Conservation (phyloP, 179 eudicot genomes). For the Corrigiola litoralis region DNA sequence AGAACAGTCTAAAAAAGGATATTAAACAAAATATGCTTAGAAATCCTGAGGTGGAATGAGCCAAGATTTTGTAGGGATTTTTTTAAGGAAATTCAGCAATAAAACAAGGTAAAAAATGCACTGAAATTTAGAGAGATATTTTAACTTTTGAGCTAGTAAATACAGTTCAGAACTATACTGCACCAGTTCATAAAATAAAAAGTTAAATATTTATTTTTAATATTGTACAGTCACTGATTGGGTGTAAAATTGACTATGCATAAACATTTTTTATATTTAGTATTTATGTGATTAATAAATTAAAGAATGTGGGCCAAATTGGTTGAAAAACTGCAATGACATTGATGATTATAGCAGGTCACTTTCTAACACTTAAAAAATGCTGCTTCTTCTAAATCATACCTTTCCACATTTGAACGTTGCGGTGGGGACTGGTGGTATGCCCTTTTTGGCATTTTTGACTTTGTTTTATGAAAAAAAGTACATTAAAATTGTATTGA, state of each 20-base stretch:
- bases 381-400: neutral
- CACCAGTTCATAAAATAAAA: neutral
- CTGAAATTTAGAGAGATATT: neutral
- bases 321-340: conserved; percentile 16
- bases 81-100: neutral
- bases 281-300: neutral
- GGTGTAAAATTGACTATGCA: conserved; percentile 10
- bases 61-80: neutral
- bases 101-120: neutral
- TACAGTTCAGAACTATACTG: neutral
- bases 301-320: conserved; percentile 4
- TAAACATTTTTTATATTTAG: neutral
- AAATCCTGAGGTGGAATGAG: neutral
- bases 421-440: conserved; percentile 22
- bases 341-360: conserved; percentile 27
- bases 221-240: conserved; percentile 8
- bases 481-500: too few relatives aligned
- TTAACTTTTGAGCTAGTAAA: neutral
- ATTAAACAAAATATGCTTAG: neutral
- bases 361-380: conserved; percentile 6
- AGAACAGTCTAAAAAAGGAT: neutral
- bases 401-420: conserved; percentile 29
- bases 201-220: neutral
- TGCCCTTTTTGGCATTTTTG: neutral
- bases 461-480: neutral